These are phyloP conservation scores for Penicillium sp. DNA, from an alignment of 2,329 filamentous ascomycete genomes.

Conservation along the genomic window DNA sequence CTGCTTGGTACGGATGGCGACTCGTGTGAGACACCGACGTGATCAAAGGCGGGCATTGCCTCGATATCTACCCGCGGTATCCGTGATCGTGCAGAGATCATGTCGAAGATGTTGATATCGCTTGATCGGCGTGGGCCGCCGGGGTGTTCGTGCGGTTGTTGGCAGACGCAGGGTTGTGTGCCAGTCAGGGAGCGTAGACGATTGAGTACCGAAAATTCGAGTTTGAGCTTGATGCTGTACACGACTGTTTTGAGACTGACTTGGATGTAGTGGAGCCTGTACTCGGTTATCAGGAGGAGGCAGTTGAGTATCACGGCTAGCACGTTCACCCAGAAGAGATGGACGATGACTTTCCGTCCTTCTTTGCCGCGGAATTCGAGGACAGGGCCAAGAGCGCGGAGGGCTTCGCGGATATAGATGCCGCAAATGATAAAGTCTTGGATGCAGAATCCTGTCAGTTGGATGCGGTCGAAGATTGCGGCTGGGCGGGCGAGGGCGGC, in stretches of 20 bases:
- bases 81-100: not conserved
- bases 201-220: constrained; percentile 49
- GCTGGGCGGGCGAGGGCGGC: not conserved
- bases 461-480: constrained; percentile 52
- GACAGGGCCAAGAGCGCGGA: constrained; percentile 43
- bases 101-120: constrained; percentile 24
- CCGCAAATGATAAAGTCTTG: constrained; percentile 57
- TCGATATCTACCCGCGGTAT: constrained; percentile 5
- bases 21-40: not conserved
- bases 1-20: not conserved
- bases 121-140: constrained; percentile 9
- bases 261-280: constrained; percentile 41
- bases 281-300: constrained; percentile 40
- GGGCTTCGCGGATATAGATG: constrained; percentile 56
- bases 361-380: constrained; percentile 45
- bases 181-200: constrained; percentile 39
- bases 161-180: constrained; percentile 19
- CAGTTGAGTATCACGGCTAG: constrained; percentile 46
- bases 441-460: constrained; percentile 54
- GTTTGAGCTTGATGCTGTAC: constrained; percentile 51
- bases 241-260: constrained; percentile 43
- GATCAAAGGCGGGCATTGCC: not conserved
- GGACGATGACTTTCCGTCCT: constrained; percentile 45
- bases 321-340: constrained; percentile 50
- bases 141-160: not conserved